Conservation (phyloP, 129 eudicot genomes). For the Silybum marianum region DNA sequence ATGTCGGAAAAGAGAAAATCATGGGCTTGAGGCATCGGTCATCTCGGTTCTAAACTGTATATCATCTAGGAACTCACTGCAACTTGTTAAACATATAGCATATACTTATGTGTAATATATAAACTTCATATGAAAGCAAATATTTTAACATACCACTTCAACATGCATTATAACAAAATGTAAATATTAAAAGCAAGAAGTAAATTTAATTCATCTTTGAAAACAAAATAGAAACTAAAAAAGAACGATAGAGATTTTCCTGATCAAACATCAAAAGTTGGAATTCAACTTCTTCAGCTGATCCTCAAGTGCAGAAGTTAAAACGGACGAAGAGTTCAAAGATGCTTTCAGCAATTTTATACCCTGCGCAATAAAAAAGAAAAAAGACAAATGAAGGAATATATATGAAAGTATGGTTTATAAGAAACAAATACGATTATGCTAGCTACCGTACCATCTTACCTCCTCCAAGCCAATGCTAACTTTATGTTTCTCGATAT, state of each 20-base stretch:
- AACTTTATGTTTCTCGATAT: slow-evolving; percentile 11
- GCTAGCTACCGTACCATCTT: background rate
- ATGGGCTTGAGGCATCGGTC: too few relatives aligned
- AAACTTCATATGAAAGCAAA: too few relatives aligned
- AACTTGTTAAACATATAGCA: too few relatives aligned
- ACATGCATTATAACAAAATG: background rate
- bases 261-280: background rate
- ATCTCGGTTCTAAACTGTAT: too few relatives aligned
- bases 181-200: background rate
- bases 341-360: slow-evolving; percentile 8
- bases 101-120: too few relatives aligned
- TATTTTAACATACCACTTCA: too few relatives aligned
- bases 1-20: too few relatives aligned
- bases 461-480: slow-evolving; percentile 33
- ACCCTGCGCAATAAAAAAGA: slow-evolving; percentile 6
- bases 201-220: background rate
- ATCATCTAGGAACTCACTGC: too few relatives aligned
- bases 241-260: background rate
- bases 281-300: background rate
- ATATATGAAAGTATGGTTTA: too few relatives aligned
- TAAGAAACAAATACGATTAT: background rate
- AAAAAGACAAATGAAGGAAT: too few relatives aligned
- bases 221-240: too few relatives aligned
- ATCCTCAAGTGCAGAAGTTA: slow-evolving; percentile 7
- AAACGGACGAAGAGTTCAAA: background rate